A percentile compares a stretch with the other conserved stretches of the same genome.
phyloP scores from a whole-genome alignment of 331 rosid species.

The Pyrus hybrid region DNA sequence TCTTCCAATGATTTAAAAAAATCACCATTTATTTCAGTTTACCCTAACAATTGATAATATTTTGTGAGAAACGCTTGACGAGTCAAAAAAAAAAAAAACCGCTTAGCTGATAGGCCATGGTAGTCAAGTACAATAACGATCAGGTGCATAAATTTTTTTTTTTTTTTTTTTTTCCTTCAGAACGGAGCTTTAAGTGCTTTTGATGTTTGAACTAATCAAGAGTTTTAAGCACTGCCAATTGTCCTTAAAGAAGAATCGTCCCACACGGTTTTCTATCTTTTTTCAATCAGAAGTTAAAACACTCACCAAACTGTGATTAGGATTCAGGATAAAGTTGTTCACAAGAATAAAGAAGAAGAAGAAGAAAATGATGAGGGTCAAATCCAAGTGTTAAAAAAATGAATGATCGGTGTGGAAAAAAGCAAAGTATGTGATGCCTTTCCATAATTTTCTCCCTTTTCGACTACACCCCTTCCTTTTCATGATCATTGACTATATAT shows the following conservation, averaged over 20 bases:
- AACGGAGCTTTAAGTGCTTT: too few species aligned
- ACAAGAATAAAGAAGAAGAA: neutral
- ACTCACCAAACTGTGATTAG: neutral
- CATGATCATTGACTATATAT: constrained; percentile 6
- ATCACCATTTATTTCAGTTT: too few species aligned
- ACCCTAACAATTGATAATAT: too few species aligned
- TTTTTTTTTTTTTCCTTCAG: too few species aligned
- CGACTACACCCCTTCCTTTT: neutral
- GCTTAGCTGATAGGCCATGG: too few species aligned
- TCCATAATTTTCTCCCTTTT: neutral
- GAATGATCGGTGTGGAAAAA: constrained; percentile 15
- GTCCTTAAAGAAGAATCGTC: neutral
- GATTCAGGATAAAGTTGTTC: neutral
- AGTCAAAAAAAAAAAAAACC: too few species aligned
- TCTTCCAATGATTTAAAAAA: neutral
- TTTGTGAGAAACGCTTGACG: too few species aligned
- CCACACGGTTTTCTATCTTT: constrained; percentile 2
- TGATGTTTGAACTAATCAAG: neutral
- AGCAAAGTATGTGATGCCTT: constrained; percentile 21
- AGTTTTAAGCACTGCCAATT: neutral
- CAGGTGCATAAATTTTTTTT: too few species aligned
- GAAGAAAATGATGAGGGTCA: constrained; percentile 1
- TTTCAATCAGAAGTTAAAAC: neutral
- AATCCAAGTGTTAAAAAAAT: neutral
- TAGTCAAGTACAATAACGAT: too few species aligned